These are phyloP conservation scores for Backusella morwellensis DNA, from an alignment of 192 early-diverging fungal species.

Conservation along the genomic window DNA sequence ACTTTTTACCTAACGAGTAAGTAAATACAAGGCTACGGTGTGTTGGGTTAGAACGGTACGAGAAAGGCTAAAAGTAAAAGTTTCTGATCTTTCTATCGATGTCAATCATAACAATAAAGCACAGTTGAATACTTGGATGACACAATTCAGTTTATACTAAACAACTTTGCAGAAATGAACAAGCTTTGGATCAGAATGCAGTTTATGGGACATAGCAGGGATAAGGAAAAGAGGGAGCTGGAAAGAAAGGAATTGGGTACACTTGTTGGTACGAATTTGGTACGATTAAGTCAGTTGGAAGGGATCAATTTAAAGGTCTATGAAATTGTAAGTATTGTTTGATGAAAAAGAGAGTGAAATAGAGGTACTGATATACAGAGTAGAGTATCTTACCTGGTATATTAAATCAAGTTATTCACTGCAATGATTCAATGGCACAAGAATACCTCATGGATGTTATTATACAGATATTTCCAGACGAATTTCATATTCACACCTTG, in stretches of 20 bases:
- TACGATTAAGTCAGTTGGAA: conserved; percentile 92
- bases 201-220: conserved; percentile 90
- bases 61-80: not conserved
- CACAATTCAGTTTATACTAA: conserved; percentile 92
- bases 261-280: conserved; percentile 95
- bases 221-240: conserved; percentile 92
- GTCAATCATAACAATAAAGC: not conserved
- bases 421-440: conserved; percentile 96
- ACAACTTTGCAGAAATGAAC: conserved; percentile 99
- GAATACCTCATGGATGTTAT: conserved; percentile 99
- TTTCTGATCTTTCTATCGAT: not conserved
- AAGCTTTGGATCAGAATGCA: conserved; percentile 99
- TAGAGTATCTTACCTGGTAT: conserved; percentile 86
- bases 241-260: conserved; percentile 96
- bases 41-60: not conserved
- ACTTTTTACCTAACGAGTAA: conserved; percentile 83
- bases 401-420: conserved; percentile 94
- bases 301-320: conserved; percentile 85
- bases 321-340: conserved; percentile 49
- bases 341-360: not conserved
- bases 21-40: not conserved
- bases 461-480: conserved; percentile 96
- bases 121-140: conserved; percentile 45
- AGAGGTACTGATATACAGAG: not conserved
- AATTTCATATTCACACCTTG: conserved; percentile 92